Conservation (phyloP, 352 stramenopile species). For the Thalassiosira delicatula region DNA sequence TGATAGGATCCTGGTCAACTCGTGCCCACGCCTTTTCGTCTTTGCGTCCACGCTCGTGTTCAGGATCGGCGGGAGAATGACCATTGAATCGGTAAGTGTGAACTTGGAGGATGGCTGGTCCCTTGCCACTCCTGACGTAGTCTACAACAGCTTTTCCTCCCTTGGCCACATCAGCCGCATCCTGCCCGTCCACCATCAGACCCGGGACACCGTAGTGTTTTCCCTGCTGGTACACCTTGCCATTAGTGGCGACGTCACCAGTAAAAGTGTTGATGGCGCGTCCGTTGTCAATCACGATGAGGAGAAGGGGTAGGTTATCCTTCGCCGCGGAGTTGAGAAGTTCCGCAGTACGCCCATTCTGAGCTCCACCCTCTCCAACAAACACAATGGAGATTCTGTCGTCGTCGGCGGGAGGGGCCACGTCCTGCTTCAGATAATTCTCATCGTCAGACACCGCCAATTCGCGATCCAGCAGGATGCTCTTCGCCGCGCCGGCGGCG, state of each 20-base stretch:
- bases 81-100: slow-evolving; percentile 89
- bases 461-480: slow-evolving; percentile 86
- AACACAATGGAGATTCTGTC: slow-evolving; percentile 89
- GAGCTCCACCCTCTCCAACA: slow-evolving; percentile 87
- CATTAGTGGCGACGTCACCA: slow-evolving; percentile 87
- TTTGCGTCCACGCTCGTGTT: slow-evolving; percentile 89
- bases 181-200: slow-evolving; percentile 86
- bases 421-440: too few relatives aligned
- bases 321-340: slow-evolving; percentile 88
- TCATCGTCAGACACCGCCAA: slow-evolving; percentile 82
- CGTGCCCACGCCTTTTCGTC: slow-evolving; percentile 89
- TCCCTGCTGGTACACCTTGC: slow-evolving; percentile 68
- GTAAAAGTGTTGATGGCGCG: slow-evolving; percentile 91
- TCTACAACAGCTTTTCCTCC: slow-evolving; percentile 87
- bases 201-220: slow-evolving; percentile 88
- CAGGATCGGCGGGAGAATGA: slow-evolving; percentile 88
- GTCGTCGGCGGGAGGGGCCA: slow-evolving; percentile 42
- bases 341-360: slow-evolving; percentile 88
- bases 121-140: slow-evolving; percentile 87
- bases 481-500: slow-evolving; percentile 86
- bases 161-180: slow-evolving; percentile 86
- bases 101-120: slow-evolving; percentile 88
- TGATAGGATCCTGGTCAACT: slow-evolving; percentile 86
- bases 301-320: slow-evolving; percentile 87
- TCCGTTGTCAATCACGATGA: slow-evolving; percentile 90